Percentiles rank a stretch among this genome's conserved stretches.
These are phyloP conservation scores for Salicornia ramosissima DNA, from an alignment of 148 eudicot species.

Conservation along the genomic window DNA sequence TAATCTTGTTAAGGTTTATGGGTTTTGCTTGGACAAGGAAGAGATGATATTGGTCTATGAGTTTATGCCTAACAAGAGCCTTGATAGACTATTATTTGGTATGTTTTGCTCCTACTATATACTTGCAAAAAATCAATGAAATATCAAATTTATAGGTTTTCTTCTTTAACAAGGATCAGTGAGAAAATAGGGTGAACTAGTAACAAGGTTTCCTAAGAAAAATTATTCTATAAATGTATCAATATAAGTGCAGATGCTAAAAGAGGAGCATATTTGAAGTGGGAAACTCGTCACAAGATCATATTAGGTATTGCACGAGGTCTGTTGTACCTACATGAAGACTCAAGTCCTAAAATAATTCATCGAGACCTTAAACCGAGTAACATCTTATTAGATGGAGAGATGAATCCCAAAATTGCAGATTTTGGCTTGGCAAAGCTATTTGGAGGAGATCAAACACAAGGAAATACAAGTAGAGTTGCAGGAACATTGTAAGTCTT, in stretches of 20 bases:
- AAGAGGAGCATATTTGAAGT: neutral
- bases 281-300: slow-evolving; percentile 28
- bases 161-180: too few species aligned
- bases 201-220: too few species aligned
- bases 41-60: slow-evolving; percentile 33
- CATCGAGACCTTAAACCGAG: slow-evolving; percentile 34
- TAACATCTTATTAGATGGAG: slow-evolving; percentile 27
- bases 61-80: slow-evolving; percentile 29
- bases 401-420: slow-evolving; percentile 29
- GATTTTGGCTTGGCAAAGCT: slow-evolving; percentile 37
- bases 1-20: slow-evolving; percentile 29
- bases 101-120: neutral
- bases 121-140: too few species aligned
- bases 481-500: slow-evolving; percentile 32
- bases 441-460: slow-evolving; percentile 18
- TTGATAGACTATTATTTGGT: slow-evolving; percentile 28
- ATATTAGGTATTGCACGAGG: slow-evolving; percentile 32
- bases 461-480: slow-evolving; percentile 20
- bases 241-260: neutral
- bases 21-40: slow-evolving; percentile 27
- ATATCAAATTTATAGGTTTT: too few species aligned
- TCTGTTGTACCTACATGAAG: slow-evolving; percentile 30
- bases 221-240: too few species aligned
- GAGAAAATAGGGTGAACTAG: too few species aligned
- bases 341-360: slow-evolving; percentile 26